A percentile compares a stretch with the other conserved stretches of the same genome.
phyloP scores from a whole-genome alignment of 441 rosid species.

The Croton setiger region DNA sequence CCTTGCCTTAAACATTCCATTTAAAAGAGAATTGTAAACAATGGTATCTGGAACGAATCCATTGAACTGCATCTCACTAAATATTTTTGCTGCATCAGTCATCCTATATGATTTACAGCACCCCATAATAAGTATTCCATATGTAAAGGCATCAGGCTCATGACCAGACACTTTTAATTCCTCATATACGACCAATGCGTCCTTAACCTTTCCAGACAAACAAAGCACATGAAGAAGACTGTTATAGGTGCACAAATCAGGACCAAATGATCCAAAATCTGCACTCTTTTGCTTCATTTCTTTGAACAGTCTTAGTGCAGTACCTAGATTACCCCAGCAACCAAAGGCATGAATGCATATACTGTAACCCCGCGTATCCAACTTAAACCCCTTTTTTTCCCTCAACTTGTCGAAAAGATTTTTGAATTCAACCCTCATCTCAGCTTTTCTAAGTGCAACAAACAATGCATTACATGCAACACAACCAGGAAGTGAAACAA shows the following conservation, averaged over 20 bases:
- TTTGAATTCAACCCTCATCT: slow-evolving; percentile 56
- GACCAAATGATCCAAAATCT: slow-evolving; percentile 39
- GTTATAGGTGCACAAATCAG: slow-evolving; percentile 85
- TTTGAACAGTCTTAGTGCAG: slow-evolving; percentile 61
- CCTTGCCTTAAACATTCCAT: slow-evolving; percentile 80
- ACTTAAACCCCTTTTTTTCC: slow-evolving; percentile 38
- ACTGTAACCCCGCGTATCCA: slow-evolving; percentile 67
- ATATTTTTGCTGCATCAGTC: slow-evolving; percentile 57
- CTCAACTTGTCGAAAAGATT: slow-evolving; percentile 46
- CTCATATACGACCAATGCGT: slow-evolving; percentile 64
- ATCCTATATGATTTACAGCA: slow-evolving; percentile 63
- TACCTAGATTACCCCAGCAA: slow-evolving; percentile 67
- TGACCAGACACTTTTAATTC: slow-evolving; percentile 82
- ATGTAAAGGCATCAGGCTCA: slow-evolving; percentile 75
- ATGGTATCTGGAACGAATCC: slow-evolving; percentile 58
- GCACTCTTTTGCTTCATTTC: slow-evolving; percentile 63
- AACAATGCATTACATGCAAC: slow-evolving; percentile 62
- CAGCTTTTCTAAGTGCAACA: slow-evolving; percentile 58
- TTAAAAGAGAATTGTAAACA: slow-evolving; percentile 67
- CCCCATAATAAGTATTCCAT: slow-evolving; percentile 67
- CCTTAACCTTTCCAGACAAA: slow-evolving; percentile 64
- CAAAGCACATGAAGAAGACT: slow-evolving; percentile 72
- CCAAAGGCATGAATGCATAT: slow-evolving; percentile 85
- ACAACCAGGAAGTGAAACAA: slow-evolving; percentile 43
- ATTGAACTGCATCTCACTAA: slow-evolving; percentile 67